phyloP scores from a whole-genome alignment of 352 stramenopile genomes.

The Pythium apleroticum region DNA sequence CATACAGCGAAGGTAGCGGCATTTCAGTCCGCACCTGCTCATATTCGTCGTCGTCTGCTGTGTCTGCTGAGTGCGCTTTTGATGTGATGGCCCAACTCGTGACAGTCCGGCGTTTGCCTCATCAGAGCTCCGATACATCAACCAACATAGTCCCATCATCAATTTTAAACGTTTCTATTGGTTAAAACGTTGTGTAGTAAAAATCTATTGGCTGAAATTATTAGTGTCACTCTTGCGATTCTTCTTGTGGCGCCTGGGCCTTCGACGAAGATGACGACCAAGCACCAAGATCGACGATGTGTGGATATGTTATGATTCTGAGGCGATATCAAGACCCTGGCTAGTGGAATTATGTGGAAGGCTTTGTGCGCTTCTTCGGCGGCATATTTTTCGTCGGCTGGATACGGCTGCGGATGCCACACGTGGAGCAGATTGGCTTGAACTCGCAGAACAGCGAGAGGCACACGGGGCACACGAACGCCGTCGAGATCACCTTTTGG shows the following conservation, averaged over 20 bases:
- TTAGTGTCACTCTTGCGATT: slow-evolving; percentile 10
- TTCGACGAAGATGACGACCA: not conserved
- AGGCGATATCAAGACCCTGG: slow-evolving; percentile 1
- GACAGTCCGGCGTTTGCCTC: slow-evolving; percentile 21
- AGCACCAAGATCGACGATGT: not conserved
- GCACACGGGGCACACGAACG: slow-evolving; percentile 85
- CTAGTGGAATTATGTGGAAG: slow-evolving; percentile 20
- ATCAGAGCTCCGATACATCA: slow-evolving; percentile 26
- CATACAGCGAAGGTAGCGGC: no score
- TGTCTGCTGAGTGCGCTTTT: not conserved
- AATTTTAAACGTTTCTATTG: no score
- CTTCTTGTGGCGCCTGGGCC: slow-evolving; percentile 34
- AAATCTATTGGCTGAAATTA: slow-evolving; percentile 27
- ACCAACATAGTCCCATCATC: slow-evolving; percentile 26
- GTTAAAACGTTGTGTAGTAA: no score
- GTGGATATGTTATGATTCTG: slow-evolving; percentile 16
- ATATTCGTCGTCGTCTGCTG: slow-evolving; percentile 21
- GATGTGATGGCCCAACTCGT: slow-evolving; percentile 3
- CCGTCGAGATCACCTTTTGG: slow-evolving; percentile 77
- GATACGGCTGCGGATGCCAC: slow-evolving; percentile 81
- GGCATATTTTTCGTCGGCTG: slow-evolving; percentile 64
- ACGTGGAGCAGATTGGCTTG: slow-evolving; percentile 85
- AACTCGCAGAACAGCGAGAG: slow-evolving; percentile 89
- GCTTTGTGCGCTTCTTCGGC: slow-evolving; percentile 43
- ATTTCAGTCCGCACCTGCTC: slow-evolving; percentile 33